Evolutionary conservation across 371 early-diverging fungal genomes (phyloP), one percentile per base, ranked within the genome.

Genomic region (Rhizopus arrhizus): DNA sequence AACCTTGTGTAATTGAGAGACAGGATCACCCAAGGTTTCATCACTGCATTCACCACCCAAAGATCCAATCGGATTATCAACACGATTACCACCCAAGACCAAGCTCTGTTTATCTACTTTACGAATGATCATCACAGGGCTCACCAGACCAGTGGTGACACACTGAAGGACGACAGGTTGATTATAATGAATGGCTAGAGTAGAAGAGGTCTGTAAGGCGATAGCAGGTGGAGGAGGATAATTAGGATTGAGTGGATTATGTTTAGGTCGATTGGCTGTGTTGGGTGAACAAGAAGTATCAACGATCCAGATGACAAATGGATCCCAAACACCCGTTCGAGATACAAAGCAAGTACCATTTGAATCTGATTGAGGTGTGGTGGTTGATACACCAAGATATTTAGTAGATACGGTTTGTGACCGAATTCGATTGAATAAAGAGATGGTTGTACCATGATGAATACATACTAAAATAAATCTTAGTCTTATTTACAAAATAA

Each of bases 1-100:
- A 3, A 95, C 85, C 77, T 94, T 94, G 80, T 96, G 95, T 38
- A 96, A 80, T 69, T 94, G 95, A 13, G 92, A 91, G 0, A 96
- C 90, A 4, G 95, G 92, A 62, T 81, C 81, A 36, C 81, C 81
- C 0, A 81, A 53, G 1, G 67, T 62, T 53, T 82, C 83, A 58
- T 82, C 76, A 9, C 78, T 78, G 22, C 70, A 70, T 65, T 81
- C 81, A 11, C 81, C 81, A 49, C 81, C 78, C 7, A 15, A 9
- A 8, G 58, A 50, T 47, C 38, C 49, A 83, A 67, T 3, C 87
- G 86, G 9, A 88, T 87, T 75, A 2, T 43, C 36, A 7, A 63
- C 56, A 7, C 61, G 56, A 46, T 70, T 81, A 4, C 84, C 89
- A n/a, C 90, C 94, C 8, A 86, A 65, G 0, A 89, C 92, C 73